Conservation (phyloP, 2,329 filamentous ascomycete species). For the Ascocoryne sarcoides region DNA sequence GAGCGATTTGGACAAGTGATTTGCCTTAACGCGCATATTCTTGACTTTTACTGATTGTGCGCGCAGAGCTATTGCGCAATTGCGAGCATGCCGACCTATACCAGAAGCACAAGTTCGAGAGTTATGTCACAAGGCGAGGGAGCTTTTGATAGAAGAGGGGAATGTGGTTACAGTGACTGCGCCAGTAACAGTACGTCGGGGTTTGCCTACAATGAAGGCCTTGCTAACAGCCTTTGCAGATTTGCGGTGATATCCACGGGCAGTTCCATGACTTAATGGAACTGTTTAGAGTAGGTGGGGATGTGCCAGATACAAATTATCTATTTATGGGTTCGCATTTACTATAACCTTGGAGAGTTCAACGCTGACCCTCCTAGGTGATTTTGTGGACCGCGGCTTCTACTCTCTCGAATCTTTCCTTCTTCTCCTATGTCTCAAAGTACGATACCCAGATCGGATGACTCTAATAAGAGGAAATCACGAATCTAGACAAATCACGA, state of each 20-base stretch:
- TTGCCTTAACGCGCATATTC: neutral
- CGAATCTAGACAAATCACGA: slow-evolving; percentile 94
- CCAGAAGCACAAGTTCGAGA: slow-evolving; percentile 93
- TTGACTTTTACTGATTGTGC: neutral
- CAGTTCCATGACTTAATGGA: slow-evolving; percentile 99
- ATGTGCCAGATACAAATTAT: slow-evolving; percentile 98
- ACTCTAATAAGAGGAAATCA: slow-evolving; percentile 93
- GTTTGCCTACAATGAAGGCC: neutral
- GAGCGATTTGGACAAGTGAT: slow-evolving; percentile 88
- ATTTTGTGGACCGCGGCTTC: slow-evolving; percentile 96
- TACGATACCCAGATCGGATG: slow-evolving; percentile 94
- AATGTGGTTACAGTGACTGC: slow-evolving; percentile 95
- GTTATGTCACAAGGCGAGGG: slow-evolving; percentile 92
- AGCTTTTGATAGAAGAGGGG: slow-evolving; percentile 92
- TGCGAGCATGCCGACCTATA: slow-evolving; percentile 92
- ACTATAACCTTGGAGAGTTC: neutral
- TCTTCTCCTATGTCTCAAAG: slow-evolving; percentile 90
- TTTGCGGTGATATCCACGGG: slow-evolving; percentile 98
- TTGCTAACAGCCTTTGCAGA: slow-evolving; percentile 38
- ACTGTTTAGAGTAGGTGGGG: slow-evolving; percentile 96
- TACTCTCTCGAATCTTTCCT: slow-evolving; percentile 97
- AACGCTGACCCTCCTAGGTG: slow-evolving; percentile 44
- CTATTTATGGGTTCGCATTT: slow-evolving; percentile 98
- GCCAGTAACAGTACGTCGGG: slow-evolving; percentile 66
- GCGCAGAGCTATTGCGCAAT: slow-evolving; percentile 85